These are phyloP conservation scores for Ogataea kodamae DNA, from an alignment of 805 yeast genomes.

Conservation along the genomic window DNA sequence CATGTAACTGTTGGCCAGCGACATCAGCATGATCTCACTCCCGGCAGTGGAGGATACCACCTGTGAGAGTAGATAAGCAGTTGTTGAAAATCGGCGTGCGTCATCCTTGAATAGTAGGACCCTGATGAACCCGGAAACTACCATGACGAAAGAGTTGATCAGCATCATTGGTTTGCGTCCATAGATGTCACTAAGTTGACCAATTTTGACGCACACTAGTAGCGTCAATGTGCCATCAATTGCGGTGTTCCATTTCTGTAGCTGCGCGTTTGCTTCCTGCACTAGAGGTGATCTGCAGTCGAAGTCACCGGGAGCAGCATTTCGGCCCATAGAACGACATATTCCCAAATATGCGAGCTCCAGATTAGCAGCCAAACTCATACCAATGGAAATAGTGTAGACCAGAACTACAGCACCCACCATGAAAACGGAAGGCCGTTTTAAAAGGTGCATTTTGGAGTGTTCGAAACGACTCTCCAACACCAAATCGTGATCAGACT, in stretches of 20 bases:
- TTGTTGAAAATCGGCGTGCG: constrained; percentile 29
- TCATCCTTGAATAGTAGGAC: constrained; percentile 24
- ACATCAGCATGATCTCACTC: constrained; percentile 51
- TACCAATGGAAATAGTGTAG: constrained; percentile 39
- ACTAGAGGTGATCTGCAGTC: constrained; percentile 39
- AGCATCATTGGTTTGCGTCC: constrained; percentile 56
- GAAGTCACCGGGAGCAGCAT: constrained; percentile 5
- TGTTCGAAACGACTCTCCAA: constrained; percentile 42
- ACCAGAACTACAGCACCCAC: constrained; percentile 42
- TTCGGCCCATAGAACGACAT: constrained; percentile 32
- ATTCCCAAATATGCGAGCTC: constrained; percentile 37
- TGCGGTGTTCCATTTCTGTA: constrained; percentile 44
- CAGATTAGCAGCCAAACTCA: constrained; percentile 38
- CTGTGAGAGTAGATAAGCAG: constrained; percentile 40
- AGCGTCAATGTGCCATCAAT: constrained; percentile 44
- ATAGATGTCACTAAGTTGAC: constrained; percentile 57
- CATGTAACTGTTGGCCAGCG: constrained; percentile 64
- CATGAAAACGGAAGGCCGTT: constrained; percentile 54
- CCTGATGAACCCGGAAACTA: constrained; percentile 16
- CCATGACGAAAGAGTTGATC: constrained; percentile 19
- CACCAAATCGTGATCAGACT: constrained; percentile 43
- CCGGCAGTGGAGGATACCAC: constrained; percentile 57
- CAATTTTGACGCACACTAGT: constrained; percentile 58
- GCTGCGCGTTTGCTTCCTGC: constrained; percentile 43
- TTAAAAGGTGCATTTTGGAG: constrained; percentile 46